These are phyloP conservation scores for Aspergillus amoenus DNA, from an alignment of 2,329 filamentous ascomycete genomes.

Conservation along the genomic window DNA sequence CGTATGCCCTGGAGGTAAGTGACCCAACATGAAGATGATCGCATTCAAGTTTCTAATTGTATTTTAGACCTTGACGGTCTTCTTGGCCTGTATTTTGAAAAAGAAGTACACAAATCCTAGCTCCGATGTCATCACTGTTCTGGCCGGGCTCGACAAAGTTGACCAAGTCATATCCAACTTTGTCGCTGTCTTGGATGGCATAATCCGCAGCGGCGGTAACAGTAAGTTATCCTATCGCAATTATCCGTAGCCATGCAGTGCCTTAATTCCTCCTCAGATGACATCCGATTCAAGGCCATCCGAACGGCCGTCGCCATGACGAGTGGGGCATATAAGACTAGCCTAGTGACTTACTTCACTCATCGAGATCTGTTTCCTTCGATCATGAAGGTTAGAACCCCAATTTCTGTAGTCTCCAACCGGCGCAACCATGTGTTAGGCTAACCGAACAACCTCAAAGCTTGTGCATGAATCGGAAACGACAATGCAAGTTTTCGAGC, in stretches of 20 bases:
- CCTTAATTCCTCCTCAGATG: constrained; percentile 51
- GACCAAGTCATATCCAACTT: constrained; percentile 87
- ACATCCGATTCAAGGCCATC: constrained; percentile 75
- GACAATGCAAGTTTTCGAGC: constrained; percentile 63
- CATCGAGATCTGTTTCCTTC: constrained; percentile 92
- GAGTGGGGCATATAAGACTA: constrained; percentile 94
- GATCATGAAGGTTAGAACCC: constrained; percentile 75
- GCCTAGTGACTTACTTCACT: constrained; percentile 89
- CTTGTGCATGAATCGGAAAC: constrained; percentile 78
- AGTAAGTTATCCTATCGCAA: constrained; percentile 52
- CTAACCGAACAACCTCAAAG: constrained; percentile 45
- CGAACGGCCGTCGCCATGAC: constrained; percentile 79
- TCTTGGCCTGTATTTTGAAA: constrained; percentile 75
- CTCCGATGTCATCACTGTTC: constrained; percentile 86
- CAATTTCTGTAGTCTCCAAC: neutral
- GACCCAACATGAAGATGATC: neutral
- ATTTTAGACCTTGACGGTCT: constrained; percentile 78
- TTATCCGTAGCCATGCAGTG: neutral
- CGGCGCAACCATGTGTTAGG: neutral
- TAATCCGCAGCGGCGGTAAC: constrained; percentile 72
- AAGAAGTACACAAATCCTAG: constrained; percentile 96
- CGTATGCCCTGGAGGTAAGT: constrained; percentile 80
- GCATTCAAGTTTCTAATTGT: constrained; percentile 42
- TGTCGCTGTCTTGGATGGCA: constrained; percentile 75
- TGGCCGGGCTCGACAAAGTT: constrained; percentile 85